Evolutionary conservation across 345 rosid species (phyloP), one percentile per base, ranked within the genome.

Genomic region (Rhodomyrtus tomentosa): DNA sequence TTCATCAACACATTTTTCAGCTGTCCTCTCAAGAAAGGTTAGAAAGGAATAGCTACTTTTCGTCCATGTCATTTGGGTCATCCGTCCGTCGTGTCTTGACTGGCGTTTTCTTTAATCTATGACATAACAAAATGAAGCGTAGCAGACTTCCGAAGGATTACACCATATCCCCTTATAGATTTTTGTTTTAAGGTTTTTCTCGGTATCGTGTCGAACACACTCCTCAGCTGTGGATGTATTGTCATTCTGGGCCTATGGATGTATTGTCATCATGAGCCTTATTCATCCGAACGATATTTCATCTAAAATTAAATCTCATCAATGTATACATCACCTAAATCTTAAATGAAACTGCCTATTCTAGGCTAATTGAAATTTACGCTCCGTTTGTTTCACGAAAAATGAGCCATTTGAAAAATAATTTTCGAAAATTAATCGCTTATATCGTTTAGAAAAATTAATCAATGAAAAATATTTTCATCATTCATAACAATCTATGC

Each of bases 61-160:
- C 24, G 16, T 8, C 10, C 5, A 2, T 55, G 13, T 55, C 9
- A 55, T 22, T 9, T 62, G 40, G 40, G 40, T 5, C 42, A 4
- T 10, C 15, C 24, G 0, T 1, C 40, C 13, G 2, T 1, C 13
- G 2, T 1, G 0, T 68, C 76, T 68, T 1, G 0, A 68, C 45
- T 9, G 11, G 1, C 25, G 10, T 36, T 13, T 36, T 1, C 8
- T 21, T 9, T 36, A 32, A 20, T 21, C 45, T 20, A 4, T 20
- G 25, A 68, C 24, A 40, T 68, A 16, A 36, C 7, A 32, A 32
- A 2, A 68, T 9, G 8, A 36, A 62, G 24, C 12, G 9, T 0
- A 2, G 6, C 6, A 36, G 20, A 68, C 45, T 68, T 8, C 36
- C 13, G 25, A 68, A 68, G 6, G 9, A 68, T 18, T 32, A 68